Evolutionary conservation across 768 basidiomycete species (phyloP).

Genomic region (Lactarius hengduanensis): DNA sequence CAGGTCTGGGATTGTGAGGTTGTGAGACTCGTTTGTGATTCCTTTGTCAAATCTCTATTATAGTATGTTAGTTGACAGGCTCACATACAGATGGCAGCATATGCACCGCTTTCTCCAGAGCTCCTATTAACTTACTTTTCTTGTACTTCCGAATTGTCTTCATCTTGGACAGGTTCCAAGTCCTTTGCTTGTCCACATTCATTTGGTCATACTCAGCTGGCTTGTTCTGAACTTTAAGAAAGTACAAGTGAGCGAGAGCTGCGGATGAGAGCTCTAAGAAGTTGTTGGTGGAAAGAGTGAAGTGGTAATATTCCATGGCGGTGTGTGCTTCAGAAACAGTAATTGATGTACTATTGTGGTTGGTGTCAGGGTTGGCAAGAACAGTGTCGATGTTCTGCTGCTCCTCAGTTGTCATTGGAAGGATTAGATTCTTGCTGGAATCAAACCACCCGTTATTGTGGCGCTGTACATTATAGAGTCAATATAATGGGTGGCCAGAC

Average conservation of each 20-base stretch:
- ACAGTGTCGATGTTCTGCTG: not conserved
- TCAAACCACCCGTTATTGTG: not conserved
- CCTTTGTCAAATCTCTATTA: not conserved
- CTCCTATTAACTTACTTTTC: not conserved
- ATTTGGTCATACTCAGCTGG: not conserved
- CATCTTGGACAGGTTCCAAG: not conserved
- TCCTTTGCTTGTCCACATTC: not conserved
- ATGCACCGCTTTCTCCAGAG: not conserved
- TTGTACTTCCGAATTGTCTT: not conserved
- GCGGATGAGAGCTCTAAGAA: not conserved
- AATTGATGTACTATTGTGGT: not conserved
- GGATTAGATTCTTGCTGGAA: not conserved
- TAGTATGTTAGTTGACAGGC: not conserved
- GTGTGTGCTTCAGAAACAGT: not conserved
- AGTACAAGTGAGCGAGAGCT: not conserved
- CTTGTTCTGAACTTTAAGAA: not conserved
- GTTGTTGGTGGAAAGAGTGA: not conserved
- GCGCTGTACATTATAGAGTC: not conserved
- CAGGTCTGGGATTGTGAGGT: not conserved
- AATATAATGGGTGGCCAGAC: too few relatives aligned
- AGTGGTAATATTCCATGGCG: not conserved
- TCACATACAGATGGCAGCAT: too few relatives aligned
- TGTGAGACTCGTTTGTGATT: not conserved
- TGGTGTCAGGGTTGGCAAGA: too few relatives aligned
- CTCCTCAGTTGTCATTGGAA: not conserved